phyloP scores from a whole-genome alignment of 441 rosid genomes.

The Gossypium davidsonii region DNA sequence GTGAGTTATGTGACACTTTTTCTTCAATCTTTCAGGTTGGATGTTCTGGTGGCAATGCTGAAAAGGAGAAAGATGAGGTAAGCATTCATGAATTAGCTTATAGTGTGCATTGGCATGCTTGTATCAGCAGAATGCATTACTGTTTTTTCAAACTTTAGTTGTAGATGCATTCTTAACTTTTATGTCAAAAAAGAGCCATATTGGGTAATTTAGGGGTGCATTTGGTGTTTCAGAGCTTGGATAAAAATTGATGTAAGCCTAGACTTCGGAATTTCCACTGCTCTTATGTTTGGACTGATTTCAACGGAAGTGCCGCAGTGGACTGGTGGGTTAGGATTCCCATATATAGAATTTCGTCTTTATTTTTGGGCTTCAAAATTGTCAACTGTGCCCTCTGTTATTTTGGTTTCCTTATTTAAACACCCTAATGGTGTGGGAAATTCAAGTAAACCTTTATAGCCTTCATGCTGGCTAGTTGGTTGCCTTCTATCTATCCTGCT shows the following conservation, averaged over 20 bases:
- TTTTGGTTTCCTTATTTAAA: background rate
- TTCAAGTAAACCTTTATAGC: background rate
- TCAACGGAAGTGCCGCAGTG: background rate
- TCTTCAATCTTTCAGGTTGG: slow-evolving; percentile 25
- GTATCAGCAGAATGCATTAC: background rate
- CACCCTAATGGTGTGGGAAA: background rate
- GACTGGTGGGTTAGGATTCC: background rate
- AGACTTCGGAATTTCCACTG: background rate
- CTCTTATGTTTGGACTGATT: background rate
- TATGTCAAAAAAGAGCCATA: background rate
- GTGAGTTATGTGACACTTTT: background rate
- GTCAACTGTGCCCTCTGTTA: background rate
- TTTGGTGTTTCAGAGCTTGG: slow-evolving; percentile 4
- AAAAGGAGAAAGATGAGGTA: slow-evolving; percentile 33
- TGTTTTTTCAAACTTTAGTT: background rate
- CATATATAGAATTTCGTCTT: background rate
- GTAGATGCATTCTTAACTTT: background rate
- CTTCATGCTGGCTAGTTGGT: background rate
- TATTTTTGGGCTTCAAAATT: background rate
- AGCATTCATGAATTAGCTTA: background rate
- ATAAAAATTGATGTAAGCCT: background rate
- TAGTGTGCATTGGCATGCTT: background rate
- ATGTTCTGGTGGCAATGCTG: slow-evolving; percentile 10
- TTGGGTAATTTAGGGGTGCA: background rate
- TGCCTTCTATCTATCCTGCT: background rate